A percentile compares a stretch with the other conserved stretches of the same genome.
These are phyloP conservation scores for Saccharomyces kudriavzevii DNA, from an alignment of 805 yeast genomes.

Conservation along the genomic window DNA sequence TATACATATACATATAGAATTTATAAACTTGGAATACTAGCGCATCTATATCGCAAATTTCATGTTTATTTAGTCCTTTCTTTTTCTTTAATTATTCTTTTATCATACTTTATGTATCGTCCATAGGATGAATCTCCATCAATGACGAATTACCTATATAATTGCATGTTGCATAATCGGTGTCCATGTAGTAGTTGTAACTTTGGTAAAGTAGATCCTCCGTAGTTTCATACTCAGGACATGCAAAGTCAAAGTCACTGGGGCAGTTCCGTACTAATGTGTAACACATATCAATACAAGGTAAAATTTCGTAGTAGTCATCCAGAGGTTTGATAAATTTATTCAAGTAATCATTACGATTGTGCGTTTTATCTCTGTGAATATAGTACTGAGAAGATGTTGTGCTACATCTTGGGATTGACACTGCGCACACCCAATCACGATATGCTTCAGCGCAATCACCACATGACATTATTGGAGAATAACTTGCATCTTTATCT, in stretches of 20 bases:
- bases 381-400: constrained; percentile 37
- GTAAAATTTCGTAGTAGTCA: constrained; percentile 70
- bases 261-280: constrained; percentile 81
- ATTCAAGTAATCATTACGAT: constrained; percentile 56
- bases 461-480: constrained; percentile 65
- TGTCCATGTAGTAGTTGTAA: constrained; percentile 22
- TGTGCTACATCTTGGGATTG: constrained; percentile 80
- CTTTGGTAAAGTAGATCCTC: constrained; percentile 21
- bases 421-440: constrained; percentile 83
- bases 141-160: constrained; percentile 28
- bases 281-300: constrained; percentile 77
- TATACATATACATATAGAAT: not conserved
- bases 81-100: not conserved
- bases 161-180: constrained; percentile 35
- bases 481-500: constrained; percentile 54
- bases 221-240: constrained; percentile 43
- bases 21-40: not conserved
- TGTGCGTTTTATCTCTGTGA: constrained; percentile 38
- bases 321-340: constrained; percentile 44
- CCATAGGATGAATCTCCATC: not conserved
- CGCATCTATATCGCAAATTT: not conserved
- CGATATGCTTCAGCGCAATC: constrained; percentile 67
- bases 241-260: constrained; percentile 58
- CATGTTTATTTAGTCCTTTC: not conserved
- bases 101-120: not conserved